Conservation (phyloP, 805 yeast genomes). For the Yamadazyma kitorensis region DNA sequence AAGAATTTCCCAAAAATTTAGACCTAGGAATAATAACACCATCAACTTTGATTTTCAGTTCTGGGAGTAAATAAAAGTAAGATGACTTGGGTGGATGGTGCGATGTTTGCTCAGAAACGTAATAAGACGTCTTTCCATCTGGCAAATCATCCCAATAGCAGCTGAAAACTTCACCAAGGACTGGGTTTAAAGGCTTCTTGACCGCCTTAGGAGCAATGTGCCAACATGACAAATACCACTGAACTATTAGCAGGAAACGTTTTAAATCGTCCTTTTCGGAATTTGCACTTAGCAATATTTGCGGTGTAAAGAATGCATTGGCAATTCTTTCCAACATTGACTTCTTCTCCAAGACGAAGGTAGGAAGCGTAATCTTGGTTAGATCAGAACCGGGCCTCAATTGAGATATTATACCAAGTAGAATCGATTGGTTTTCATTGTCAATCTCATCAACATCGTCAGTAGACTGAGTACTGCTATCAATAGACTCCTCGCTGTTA, state of each 20-base stretch:
- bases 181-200: conserved; percentile 94
- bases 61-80: conserved; percentile 85
- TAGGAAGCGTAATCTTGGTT: conserved; percentile 88
- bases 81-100: conserved; percentile 99
- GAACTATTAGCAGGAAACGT: conserved; percentile 71
- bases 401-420: conserved; percentile 85
- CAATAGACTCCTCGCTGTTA: conserved; percentile 7
- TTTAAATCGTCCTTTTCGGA: conserved; percentile 52
- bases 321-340: conserved; percentile 96
- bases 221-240: conserved; percentile 96
- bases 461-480: conserved; percentile 13
- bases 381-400: conserved; percentile 90
- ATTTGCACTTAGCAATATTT: conserved; percentile 69
- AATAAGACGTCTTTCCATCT: conserved; percentile 65
- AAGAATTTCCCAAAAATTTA: conserved; percentile 87
- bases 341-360: conserved; percentile 91
- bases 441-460: conserved; percentile 93
- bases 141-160: conserved; percentile 90
- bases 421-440: conserved; percentile 81
- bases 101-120: conserved; percentile 90
- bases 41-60: conserved; percentile 76
- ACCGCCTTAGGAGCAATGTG: conserved; percentile 98
- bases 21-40: conserved; percentile 88
- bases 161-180: conserved; percentile 84
- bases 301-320: conserved; percentile 80